These are phyloP conservation scores for Rhizoclosmatium sp. DNA, from an alignment of 192 early-diverging fungal species.

Conservation along the genomic window DNA sequence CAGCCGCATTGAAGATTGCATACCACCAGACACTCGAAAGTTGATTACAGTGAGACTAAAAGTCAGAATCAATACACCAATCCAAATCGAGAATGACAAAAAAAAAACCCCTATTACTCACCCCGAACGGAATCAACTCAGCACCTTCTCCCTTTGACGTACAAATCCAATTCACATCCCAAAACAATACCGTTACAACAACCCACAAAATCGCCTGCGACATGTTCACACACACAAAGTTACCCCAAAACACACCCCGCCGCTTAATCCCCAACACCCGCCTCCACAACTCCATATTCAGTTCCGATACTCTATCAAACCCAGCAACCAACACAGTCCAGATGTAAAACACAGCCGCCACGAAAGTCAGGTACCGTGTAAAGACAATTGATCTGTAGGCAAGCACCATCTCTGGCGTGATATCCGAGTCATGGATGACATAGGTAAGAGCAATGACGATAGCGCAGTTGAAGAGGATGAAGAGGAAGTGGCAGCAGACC, in stretches of 20 bases:
- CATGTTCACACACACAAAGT: constrained; percentile 8
- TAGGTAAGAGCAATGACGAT: neutral
- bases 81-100: neutral
- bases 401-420: neutral
- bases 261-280: neutral
- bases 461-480: constrained; percentile 6
- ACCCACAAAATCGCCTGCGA: constrained; percentile 2
- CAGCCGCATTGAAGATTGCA: constrained; percentile 9
- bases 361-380: neutral
- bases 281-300: constrained; percentile 1
- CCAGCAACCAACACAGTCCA: neutral
- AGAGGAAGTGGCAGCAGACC: constrained; percentile 11
- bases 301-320: neutral
- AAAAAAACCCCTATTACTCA: neutral
- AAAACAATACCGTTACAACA: constrained; percentile 19
- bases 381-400: neutral
- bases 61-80: neutral
- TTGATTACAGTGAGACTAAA: constrained; percentile 5
- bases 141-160: constrained; percentile 9
- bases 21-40: constrained; percentile 20
- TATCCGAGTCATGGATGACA: neutral
- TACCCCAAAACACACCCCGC: constrained; percentile 5
- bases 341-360: neutral
- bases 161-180: constrained; percentile 24
- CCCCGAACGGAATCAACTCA: constrained; percentile 14